phyloP scores from a whole-genome alignment of 306 rosid species.

The Parietaria judaica region DNA sequence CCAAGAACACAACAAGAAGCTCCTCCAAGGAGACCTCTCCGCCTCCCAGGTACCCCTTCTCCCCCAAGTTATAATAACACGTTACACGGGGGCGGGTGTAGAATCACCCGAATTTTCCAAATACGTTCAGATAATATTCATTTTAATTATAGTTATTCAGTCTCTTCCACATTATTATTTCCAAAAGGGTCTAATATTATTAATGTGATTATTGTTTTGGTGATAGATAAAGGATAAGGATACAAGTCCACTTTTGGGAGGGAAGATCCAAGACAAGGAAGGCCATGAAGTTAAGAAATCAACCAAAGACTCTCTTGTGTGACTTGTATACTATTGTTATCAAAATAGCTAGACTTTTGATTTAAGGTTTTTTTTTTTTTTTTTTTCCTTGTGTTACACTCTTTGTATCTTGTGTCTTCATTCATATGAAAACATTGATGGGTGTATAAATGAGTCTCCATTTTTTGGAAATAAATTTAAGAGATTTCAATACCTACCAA shows the following conservation, averaged over 20 bases:
- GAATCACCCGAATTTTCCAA: too few species aligned
- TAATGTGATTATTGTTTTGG: background rate
- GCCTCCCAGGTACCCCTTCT: conserved; percentile 51
- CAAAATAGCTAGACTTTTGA: conserved; percentile 9
- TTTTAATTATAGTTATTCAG: too few species aligned
- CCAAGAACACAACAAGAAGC: conserved; percentile 79
- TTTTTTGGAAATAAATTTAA: conserved; percentile 13
- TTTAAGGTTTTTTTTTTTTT: conserved; percentile 11
- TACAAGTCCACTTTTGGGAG: conserved; percentile 45
- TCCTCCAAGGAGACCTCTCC: conserved; percentile 31
- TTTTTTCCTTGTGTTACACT: conserved; percentile 20
- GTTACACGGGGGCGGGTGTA: too few species aligned
- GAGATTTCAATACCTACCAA: background rate
- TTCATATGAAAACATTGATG: conserved; percentile 8
- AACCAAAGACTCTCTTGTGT: conserved; percentile 72
- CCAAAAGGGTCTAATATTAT: background rate
- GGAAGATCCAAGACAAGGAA: conserved; percentile 57
- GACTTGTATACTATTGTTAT: conserved; percentile 9
- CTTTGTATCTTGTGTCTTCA: background rate
- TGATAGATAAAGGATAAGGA: conserved; percentile 65
- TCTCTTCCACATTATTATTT: too few species aligned
- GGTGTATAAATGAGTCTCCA: conserved; percentile 19
- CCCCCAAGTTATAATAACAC: background rate
- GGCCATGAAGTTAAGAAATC: conserved; percentile 61
- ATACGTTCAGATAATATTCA: too few species aligned